Base-by-base conservation (phyloP, 2,329 filamentous ascomycete genomes). In the Nigrospora oryzae region DNA sequence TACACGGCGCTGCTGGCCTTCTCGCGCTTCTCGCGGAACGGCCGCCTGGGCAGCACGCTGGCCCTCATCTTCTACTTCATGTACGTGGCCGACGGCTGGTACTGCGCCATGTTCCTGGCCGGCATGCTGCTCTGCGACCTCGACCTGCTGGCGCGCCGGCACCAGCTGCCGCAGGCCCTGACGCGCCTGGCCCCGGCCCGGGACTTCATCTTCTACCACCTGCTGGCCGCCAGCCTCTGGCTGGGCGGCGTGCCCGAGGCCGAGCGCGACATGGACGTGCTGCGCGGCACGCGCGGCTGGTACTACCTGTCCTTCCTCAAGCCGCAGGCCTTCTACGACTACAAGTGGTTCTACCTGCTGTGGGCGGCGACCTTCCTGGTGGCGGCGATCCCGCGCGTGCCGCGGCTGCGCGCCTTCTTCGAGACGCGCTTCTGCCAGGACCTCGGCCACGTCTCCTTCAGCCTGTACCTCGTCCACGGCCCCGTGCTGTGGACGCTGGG, bases 311-410 rank as follows among this genome's bases (percentile, higher is more conserved):
- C 79, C 0, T 71, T 69, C 47, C 64, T 86, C 46, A 83, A 82
- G 48, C 79, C 81, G 0, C 79, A 84, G 55, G 81, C 81, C 1
- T 75, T 81, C 11, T 83, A 70, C 51, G 78, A 84, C 56, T 73
- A 71, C 56, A 84, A 84, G 59, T 84, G 79, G 79, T 84, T 84
- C 61, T 84, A 73, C 56, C 69, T 84, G 3, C 81, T 81, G 56
- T 77, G 72, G 65, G 80, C 79, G 1, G 70, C 81, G 1, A 64
- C 68, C 19, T 68, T 81, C 43, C 57, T 82, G 0, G 71, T 86
- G 0, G 65, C 73, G 1, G 68, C 73, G 0, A 64, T 78, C 3
- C 74, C 76, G 7, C 75, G 74, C n/a, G 69, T 85, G n/a, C 53
- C 62, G 5, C 75, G 71, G 71, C 65, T 83, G 14, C 75, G 73